Conservation (phyloP, 2,329 filamentous ascomycete genomes). For the Curvularia verruculosa region DNA sequence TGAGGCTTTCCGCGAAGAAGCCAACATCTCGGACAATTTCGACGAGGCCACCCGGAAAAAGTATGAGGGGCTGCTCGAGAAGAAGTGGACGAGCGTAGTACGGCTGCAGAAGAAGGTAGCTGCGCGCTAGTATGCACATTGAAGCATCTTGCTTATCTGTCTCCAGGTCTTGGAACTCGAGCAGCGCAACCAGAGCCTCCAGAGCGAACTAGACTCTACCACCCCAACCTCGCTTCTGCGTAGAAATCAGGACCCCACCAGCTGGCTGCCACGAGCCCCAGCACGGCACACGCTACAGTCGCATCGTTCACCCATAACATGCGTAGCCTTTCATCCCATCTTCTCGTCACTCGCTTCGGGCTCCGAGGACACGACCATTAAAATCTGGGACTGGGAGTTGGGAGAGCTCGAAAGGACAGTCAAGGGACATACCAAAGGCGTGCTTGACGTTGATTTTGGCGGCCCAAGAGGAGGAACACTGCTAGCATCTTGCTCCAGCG, state of each 20-base stretch:
- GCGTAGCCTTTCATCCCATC: slow-evolving; percentile 88
- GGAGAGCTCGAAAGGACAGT: slow-evolving; percentile 89
- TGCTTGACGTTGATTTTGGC: slow-evolving; percentile 88
- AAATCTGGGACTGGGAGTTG: slow-evolving; percentile 96
- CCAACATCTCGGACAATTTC: slow-evolving; percentile 74
- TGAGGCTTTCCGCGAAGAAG: slow-evolving; percentile 74
- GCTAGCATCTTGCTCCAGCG: slow-evolving; percentile 82
- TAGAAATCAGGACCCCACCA: slow-evolving; percentile 80
- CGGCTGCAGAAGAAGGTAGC: slow-evolving; percentile 90
- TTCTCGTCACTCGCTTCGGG: slow-evolving; percentile 90
- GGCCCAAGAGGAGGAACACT: slow-evolving; percentile 80
- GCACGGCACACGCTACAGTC: slow-evolving; percentile 83
- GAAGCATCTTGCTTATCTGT: slow-evolving; percentile 19
- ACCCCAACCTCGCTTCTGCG: slow-evolving; percentile 79
- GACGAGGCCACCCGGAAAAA: slow-evolving; percentile 86
- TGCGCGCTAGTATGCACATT: background rate
- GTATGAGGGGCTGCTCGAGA: slow-evolving; percentile 91
- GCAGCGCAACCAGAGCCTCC: slow-evolving; percentile 71
- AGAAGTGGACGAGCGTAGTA: slow-evolving; percentile 98
- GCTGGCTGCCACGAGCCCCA: slow-evolving; percentile 85
- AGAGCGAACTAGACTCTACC: slow-evolving; percentile 82
- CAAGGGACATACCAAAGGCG: slow-evolving; percentile 89
- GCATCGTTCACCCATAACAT: slow-evolving; percentile 80
- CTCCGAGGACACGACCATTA: slow-evolving; percentile 91
- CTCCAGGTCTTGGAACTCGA: slow-evolving; percentile 90